Base-by-base conservation (phyloP, 2,329 filamentous ascomycete genomes). In the Sporothrix inflata region DNA sequence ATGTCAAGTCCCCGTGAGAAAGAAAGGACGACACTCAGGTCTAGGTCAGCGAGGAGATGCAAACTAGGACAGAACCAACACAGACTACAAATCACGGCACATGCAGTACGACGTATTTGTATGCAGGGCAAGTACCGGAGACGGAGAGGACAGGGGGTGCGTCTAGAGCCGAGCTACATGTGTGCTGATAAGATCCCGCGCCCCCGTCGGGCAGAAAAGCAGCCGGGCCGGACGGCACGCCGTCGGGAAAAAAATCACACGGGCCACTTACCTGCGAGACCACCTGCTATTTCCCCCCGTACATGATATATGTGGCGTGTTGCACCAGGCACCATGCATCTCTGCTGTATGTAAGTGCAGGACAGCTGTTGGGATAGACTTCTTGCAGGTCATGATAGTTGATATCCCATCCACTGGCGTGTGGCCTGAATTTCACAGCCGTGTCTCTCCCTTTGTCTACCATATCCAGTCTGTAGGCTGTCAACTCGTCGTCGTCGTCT, bases 191-290 rank as follows among this genome's bases (percentile, higher is more conserved):
- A 40, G 55, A 61, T 61, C 16, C 55, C 55, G 55, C 34, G 8
- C 30, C 55, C 55, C 55, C 55, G 55, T 61, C 55, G 55, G 55
- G 30, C 55, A 40, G 55, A 61, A 34, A 40, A 61, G 19, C 30
- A 38, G 55, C 55, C 55, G 55, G 51, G 24, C 34, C 30, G 55
- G 55, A 11, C 4, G 55, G 30, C 34, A 21, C 6, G 19, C 30
- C 12, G 55, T 34, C 19, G 47, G 16, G 21, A 8, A 3, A 3
- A 4, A 16, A 5, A 30, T 11, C 24, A 30, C 51, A 14, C 51
- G 27, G 14, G 51, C 24, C 45, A 47, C 11, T 16, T 47, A 19
- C 19, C 45, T 47, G 45, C 5, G 16, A 19, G 45, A 47, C 19
- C 45, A 19, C 4, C 45, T 47, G 45, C 11, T 19, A 19, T 47